These are phyloP conservation scores for Musa balbisiana DNA, from an alignment of 202 grass and related monocot species.

Conservation along the genomic window DNA sequence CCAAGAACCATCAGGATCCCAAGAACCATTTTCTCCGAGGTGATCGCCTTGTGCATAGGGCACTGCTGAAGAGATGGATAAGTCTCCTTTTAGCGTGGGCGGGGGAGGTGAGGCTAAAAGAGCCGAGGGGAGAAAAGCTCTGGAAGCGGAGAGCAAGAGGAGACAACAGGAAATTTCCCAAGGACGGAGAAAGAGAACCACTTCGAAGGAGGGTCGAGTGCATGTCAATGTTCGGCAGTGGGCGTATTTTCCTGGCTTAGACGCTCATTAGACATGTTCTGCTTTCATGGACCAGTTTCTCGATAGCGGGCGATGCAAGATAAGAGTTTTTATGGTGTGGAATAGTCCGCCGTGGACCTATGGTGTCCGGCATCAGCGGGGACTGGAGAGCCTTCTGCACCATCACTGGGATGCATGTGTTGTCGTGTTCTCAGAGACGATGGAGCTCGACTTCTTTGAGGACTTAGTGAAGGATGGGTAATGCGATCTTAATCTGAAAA, in stretches of 20 bases:
- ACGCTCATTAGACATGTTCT: conserved; percentile 52
- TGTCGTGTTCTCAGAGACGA: conserved; percentile 62
- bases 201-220: conserved; percentile 23
- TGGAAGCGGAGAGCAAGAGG: conserved; percentile 27
- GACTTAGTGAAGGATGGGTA: conserved; percentile 81
- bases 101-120: conserved; percentile 20
- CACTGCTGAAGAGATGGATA: conserved; percentile 59
- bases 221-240: conserved; percentile 32
- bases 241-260: conserved; percentile 70
- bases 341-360: conserved; percentile 80
- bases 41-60: conserved; percentile 53
- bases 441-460: conserved; percentile 71
- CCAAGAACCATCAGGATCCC: conserved; percentile 91
- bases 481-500: not conserved
- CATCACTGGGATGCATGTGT: conserved; percentile 71
- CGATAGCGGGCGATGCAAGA: conserved; percentile 38
- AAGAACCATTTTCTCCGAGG: conserved; percentile 74
- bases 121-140: conserved; percentile 31
- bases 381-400: conserved; percentile 69
- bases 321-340: conserved; percentile 92
- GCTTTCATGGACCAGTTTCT: conserved; percentile 77
- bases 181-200: conserved; percentile 7
- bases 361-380: conserved; percentile 60
- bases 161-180: not conserved
- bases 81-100: conserved; percentile 19